These are phyloP conservation scores for Fusarium papillatum DNA, from an alignment of 2,329 filamentous ascomycete genomes.

Conservation along the genomic window DNA sequence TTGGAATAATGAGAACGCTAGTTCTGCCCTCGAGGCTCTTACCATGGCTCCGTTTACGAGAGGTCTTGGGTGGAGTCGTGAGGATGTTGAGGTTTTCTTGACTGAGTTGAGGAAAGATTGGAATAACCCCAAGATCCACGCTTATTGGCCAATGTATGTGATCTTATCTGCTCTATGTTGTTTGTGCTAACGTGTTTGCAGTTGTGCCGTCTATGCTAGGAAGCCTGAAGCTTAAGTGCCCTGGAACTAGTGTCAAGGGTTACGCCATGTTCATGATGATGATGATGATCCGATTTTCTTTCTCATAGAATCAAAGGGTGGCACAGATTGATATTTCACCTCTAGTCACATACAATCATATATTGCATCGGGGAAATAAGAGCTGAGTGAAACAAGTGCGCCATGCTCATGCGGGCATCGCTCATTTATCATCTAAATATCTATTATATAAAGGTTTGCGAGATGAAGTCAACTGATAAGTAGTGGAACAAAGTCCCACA, in stretches of 20 bases:
- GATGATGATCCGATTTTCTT: background rate
- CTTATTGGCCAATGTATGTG: constrained; percentile 38
- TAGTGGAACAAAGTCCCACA: background rate
- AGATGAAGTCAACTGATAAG: background rate
- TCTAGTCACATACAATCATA: background rate
- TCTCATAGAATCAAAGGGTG: background rate
- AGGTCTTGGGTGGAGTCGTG: constrained; percentile 29
- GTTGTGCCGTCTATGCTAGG: constrained; percentile 30
- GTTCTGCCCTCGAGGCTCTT: constrained; percentile 43
- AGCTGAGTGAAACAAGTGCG: background rate
- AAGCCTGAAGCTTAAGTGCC: constrained; percentile 22
- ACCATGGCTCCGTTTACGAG: constrained; percentile 47
- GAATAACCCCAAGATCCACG: constrained; percentile 31
- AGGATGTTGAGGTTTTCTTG: constrained; percentile 31
- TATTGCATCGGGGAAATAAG: background rate
- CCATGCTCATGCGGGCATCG: constrained; percentile 3
- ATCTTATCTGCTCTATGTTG: fast-evolving
- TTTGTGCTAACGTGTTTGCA: constrained; percentile 9
- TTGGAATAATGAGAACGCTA: constrained; percentile 42
- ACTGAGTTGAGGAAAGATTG: constrained; percentile 22
- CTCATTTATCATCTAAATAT: constrained; percentile 4
- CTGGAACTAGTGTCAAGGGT: background rate
- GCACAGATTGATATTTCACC: background rate
- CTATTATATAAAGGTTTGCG: background rate
- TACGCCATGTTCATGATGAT: background rate